Evolutionary conservation across 306 rosid species (phyloP), one percentile per base, ranked within the genome.

Genomic region (apple (Malus domestica)): DNA sequence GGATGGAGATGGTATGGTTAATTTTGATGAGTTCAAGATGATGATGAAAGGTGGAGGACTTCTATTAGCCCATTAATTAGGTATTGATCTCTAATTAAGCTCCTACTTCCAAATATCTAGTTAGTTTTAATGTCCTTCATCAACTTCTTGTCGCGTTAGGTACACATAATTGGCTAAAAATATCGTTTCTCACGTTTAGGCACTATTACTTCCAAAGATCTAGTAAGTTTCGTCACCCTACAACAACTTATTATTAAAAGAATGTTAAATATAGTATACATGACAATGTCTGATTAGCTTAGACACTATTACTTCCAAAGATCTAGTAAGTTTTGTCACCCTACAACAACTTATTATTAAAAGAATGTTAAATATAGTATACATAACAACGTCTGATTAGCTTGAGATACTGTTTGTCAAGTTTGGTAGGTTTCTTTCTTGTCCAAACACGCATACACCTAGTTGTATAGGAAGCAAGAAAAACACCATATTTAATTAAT

Each of bases 1-100:
- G 82, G 98, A 93, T 91, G 98, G 98, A 3, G 98, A 93, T 88
- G 98, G 98, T 1, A 89, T 82, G 97, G 97, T 93, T 4, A 89
- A 93, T 81, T 93, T 91, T 63, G 71, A 85, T 1, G 98, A 93
- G 88, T 93, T 93, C 68, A 93, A 91, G 93, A 83, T 2, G 78
- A 93, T 91, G 97, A 92, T 92, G 98, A 88, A 78, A 35, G 82
- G 61, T 27, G 85, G 66, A 61, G 38, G 32, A 3, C 83, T 85
- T 78, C 44, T 78, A 23, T 57, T 83, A 9, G 59, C 81, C 1
- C 35, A 79, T 42, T 83, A 75, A 10, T 76, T 16, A 35, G 42
- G 66, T 14, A 13, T 33, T 57, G 66, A 27, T 44, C 25, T 58
- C 59, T 35, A 29, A 29, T 22, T n/a, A 8, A 45, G 62, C 30